A percentile compares a stretch with the other conserved stretches of the same genome.
phyloP scores from a whole-genome alignment of 768 basidiomycete species.

The Mycena floridula region DNA sequence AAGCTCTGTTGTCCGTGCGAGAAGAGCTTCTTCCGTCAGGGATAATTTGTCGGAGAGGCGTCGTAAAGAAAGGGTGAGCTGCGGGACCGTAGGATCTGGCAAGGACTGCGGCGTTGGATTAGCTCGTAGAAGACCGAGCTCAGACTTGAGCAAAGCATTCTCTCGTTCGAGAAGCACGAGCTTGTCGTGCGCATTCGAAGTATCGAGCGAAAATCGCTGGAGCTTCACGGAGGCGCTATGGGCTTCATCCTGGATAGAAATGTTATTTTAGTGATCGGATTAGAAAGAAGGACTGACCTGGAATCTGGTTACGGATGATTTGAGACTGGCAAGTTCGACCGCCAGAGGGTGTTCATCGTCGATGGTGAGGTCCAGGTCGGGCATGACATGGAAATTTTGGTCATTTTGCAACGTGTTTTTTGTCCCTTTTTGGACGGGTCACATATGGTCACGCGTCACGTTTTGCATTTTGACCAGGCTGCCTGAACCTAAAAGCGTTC shows the following conservation, averaged over 20 bases:
- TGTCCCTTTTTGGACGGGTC: neutral
- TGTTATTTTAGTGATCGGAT: conserved; percentile 7
- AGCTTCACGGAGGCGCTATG: conserved; percentile 60
- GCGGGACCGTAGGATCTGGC: conserved; percentile 22
- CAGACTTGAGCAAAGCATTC: conserved; percentile 49
- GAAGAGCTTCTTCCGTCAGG: conserved; percentile 50
- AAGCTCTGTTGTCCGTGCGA: conserved; percentile 43
- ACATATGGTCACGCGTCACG: neutral
- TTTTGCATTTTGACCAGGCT: no score
- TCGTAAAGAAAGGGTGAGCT: conserved; percentile 66
- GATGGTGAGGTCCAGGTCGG: no score
- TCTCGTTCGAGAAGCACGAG: conserved; percentile 48
- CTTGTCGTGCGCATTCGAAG: conserved; percentile 41
- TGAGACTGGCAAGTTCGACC: neutral
- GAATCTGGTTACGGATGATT: neutral
- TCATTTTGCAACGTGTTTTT: no score
- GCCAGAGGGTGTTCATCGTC: neutral
- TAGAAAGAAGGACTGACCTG: neutral
- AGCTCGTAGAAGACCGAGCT: conserved; percentile 49
- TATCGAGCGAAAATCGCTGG: conserved; percentile 53
- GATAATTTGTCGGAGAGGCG: conserved; percentile 64
- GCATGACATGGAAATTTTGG: neutral
- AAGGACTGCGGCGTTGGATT: conserved; percentile 37
- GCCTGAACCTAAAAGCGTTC: no score
- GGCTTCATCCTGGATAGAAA: conserved; percentile 58